phyloP scores from a whole-genome alignment of 768 basidiomycete species.

The Lentinus tigrinus region DNA sequence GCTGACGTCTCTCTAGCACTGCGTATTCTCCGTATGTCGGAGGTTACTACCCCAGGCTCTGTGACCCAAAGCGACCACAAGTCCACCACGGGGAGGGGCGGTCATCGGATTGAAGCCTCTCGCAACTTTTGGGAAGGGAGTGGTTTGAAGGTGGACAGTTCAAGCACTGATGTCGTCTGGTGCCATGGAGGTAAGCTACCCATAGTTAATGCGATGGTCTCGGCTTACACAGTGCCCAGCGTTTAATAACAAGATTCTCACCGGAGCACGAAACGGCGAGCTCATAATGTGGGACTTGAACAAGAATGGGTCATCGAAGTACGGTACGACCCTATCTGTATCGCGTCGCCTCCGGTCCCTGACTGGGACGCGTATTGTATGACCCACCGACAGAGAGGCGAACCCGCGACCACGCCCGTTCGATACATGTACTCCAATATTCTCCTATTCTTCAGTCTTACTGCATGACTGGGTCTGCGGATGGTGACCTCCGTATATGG shows the following conservation, averaged over 20 bases:
- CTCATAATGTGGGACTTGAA: constrained; percentile 82
- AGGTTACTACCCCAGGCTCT: constrained; percentile 36
- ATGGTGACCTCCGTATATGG: constrained; percentile 81
- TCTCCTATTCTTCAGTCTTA: constrained; percentile 69
- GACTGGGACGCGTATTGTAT: background rate
- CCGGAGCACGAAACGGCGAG: constrained; percentile 79
- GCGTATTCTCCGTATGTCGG: constrained; percentile 48
- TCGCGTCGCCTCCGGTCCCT: background rate
- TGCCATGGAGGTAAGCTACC: constrained; percentile 45
- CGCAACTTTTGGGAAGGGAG: constrained; percentile 79
- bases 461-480: constrained; percentile 77
- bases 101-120: constrained; percentile 67
- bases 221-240: constrained; percentile 33
- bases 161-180: constrained; percentile 82
- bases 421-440: constrained; percentile 67
- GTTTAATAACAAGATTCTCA: constrained; percentile 74
- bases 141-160: constrained; percentile 75
- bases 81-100: constrained; percentile 53
- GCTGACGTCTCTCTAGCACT: constrained; percentile 22
- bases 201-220: background rate
- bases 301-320: constrained; percentile 64
- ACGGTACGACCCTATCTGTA: constrained; percentile 43
- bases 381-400: constrained; percentile 34
- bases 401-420: constrained; percentile 69
- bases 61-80: constrained; percentile 45